A percentile compares a stretch with the other conserved stretches of the same genome.
Evolutionary conservation across 1,284 basidiomycete genomes (phyloP).

Genomic region (Melampsora americana): DNA sequence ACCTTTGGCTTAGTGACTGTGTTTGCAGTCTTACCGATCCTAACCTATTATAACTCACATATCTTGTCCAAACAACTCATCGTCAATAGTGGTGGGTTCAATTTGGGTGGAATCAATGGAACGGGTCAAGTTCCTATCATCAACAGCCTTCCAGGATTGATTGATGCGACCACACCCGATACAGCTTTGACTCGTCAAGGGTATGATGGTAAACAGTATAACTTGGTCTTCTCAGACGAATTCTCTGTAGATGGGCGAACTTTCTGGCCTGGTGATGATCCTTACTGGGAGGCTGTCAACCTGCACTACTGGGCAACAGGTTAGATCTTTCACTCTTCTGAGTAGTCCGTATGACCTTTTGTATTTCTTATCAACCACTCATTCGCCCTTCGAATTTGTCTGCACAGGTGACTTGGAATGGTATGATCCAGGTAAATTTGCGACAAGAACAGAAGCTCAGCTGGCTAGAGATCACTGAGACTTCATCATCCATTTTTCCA

Average conservation of each 20-base stretch:
- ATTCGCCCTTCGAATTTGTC: not conserved
- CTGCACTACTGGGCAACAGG: slow-evolving; percentile 70
- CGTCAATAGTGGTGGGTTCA: slow-evolving; percentile 52
- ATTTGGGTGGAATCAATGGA: slow-evolving; percentile 71
- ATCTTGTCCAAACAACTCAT: slow-evolving; percentile 16
- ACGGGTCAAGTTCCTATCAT: slow-evolving; percentile 67
- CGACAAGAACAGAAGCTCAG: not conserved
- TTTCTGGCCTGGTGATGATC: slow-evolving; percentile 66
- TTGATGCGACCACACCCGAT: slow-evolving; percentile 71
- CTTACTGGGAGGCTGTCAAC: slow-evolving; percentile 61
- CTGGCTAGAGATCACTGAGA: not conserved
- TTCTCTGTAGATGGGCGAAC: slow-evolving; percentile 61
- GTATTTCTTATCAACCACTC: not conserved
- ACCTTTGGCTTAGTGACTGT: slow-evolving; percentile 29
- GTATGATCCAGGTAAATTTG: slow-evolving; percentile 60
- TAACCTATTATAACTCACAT: slow-evolving; percentile 14
- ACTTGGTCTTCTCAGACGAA: slow-evolving; percentile 78
- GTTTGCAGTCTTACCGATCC: slow-evolving; percentile 21
- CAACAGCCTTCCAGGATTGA: slow-evolving; percentile 66
- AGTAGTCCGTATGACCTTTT: not conserved
- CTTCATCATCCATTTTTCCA: slow-evolving; percentile 58
- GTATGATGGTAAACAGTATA: slow-evolving; percentile 50
- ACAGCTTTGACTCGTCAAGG: slow-evolving; percentile 57
- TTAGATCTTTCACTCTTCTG: slow-evolving; percentile 50
- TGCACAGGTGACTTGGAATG: slow-evolving; percentile 63